Evolutionary conservation across 805 yeast genomes (phyloP).

Genomic region (Saturnispora galanensis): DNA sequence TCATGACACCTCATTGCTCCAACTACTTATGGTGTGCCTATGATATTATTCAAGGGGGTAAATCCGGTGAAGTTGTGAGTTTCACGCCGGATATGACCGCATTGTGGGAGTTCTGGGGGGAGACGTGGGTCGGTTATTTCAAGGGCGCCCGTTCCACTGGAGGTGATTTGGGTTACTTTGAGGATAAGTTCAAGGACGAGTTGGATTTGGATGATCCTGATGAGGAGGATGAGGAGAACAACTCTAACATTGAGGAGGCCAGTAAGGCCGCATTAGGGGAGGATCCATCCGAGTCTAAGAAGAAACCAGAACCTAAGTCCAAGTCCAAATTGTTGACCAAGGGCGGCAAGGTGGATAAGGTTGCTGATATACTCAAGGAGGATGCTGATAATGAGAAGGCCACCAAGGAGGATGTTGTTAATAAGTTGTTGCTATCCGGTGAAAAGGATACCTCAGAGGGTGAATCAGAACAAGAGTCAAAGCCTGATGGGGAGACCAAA

Average conservation of each 20-base stretch:
- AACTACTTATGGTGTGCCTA: conserved; percentile 55
- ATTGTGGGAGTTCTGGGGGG: conserved; percentile 36
- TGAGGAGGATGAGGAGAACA: conserved; percentile 7
- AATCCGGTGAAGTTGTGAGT: conserved; percentile 38
- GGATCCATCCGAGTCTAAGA: conserved; percentile 3
- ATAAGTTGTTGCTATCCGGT: not conserved
- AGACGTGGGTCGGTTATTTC: conserved; percentile 41
- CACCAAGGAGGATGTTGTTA: not conserved
- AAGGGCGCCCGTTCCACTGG: conserved; percentile 14
- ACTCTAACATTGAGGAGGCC: conserved; percentile 4
- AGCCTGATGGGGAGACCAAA: conserved; percentile 5
- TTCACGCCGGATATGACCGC: conserved; percentile 24
- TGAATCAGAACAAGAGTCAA: not conserved
- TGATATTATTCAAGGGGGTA: conserved; percentile 42
- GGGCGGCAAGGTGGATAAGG: not conserved
- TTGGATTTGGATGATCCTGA: conserved; percentile 19
- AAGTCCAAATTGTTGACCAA: conserved; percentile 9
- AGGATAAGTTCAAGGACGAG: conserved; percentile 26
- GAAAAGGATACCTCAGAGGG: not conserved
- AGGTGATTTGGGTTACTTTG: conserved; percentile 22
- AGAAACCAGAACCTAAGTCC: conserved; percentile 16
- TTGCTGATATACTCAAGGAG: not conserved
- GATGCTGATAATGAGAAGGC: conserved; percentile 1
- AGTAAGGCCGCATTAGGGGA: conserved; percentile 20
- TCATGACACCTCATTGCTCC: conserved; percentile 42